These are phyloP conservation scores for Pyrenophora seminiperda DNA, from an alignment of 2,329 filamentous ascomycete genomes.

Conservation along the genomic window DNA sequence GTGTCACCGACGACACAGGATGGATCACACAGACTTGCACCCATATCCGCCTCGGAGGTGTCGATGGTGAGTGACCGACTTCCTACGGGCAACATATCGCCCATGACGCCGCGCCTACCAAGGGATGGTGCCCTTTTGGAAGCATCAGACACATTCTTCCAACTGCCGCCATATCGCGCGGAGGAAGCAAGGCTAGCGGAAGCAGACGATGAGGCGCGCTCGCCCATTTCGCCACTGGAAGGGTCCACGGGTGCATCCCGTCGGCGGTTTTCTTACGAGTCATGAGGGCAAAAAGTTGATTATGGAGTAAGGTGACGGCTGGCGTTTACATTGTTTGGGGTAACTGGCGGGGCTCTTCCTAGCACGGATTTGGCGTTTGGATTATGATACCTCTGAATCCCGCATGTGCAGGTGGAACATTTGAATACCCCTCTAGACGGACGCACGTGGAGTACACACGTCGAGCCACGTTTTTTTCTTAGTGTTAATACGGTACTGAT, in stretches of 20 bases:
- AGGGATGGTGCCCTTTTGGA: conserved; percentile 42
- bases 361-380: conserved; percentile 19
- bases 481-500: conserved; percentile 10
- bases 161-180: conserved; percentile 30
- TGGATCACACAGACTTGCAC: conserved; percentile 28
- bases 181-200: conserved; percentile 31
- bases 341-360: conserved; percentile 4
- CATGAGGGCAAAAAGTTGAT: conserved; percentile 33
- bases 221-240: conserved; percentile 45
- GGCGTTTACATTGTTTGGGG: conserved; percentile 18
- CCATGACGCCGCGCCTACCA: conserved; percentile 40
- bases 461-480: conserved; percentile 9
- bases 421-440: conserved; percentile 22
- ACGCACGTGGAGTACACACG: conserved; percentile 9
- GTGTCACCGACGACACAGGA: conserved; percentile 28
- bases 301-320: conserved; percentile 13
- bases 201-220: conserved; percentile 38
- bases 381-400: conserved; percentile 16
- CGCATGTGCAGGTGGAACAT: conserved; percentile 17
- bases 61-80: conserved; percentile 35
- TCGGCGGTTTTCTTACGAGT: conserved; percentile 49
- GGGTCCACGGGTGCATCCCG: conserved; percentile 34
- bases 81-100: conserved; percentile 30
- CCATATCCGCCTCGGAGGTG: conserved; percentile 35
- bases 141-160: conserved; percentile 39